Evolutionary conservation across 139 green algal species (phyloP).

Genomic region (Pleodorina starrii): DNA sequence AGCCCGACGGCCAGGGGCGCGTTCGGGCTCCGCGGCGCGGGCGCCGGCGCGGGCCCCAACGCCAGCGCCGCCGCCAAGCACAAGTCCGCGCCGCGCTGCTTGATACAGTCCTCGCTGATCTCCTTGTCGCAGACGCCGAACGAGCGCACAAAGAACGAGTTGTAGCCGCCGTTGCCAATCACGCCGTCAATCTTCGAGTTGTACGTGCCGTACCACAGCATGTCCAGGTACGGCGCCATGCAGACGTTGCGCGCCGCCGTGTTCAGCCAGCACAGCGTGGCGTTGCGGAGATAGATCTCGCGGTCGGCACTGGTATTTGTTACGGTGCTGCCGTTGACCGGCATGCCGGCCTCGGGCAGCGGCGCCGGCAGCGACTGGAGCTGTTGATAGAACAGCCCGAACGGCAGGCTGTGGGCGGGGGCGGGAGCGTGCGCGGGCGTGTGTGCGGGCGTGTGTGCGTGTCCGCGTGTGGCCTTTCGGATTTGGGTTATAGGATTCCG

Average conservation of each 20-base stretch:
- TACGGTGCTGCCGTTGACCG: neutral
- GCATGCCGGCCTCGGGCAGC: neutral
- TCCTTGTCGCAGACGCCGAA: slow-evolving; percentile 24
- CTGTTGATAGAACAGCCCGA: neutral
- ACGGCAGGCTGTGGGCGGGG: slow-evolving; percentile 29
- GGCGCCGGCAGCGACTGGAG: slow-evolving; percentile 18
- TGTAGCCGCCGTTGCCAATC: slow-evolving; percentile 38
- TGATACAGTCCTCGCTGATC: neutral
- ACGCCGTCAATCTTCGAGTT: neutral
- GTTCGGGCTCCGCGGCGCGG: neutral
- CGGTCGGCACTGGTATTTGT: neutral
- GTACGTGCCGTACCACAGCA: slow-evolving; percentile 13
- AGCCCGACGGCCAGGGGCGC: neutral
- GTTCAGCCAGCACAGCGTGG: slow-evolving; percentile 8
- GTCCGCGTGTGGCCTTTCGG: too few relatives aligned
- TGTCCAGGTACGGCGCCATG: slow-evolving; percentile 4
- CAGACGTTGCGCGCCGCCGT: neutral
- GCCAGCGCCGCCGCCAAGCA: slow-evolving; percentile 31
- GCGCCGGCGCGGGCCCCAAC: neutral
- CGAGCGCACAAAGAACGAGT: slow-evolving; percentile 20
- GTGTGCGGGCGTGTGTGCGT: too few relatives aligned
- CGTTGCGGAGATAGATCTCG: neutral
- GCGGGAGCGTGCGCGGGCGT: too few relatives aligned
- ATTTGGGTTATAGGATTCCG: too few relatives aligned
- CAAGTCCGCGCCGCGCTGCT: neutral